phyloP scores from a whole-genome alignment of 2,329 filamentous ascomycete species.

The Fusarium sp. region DNA sequence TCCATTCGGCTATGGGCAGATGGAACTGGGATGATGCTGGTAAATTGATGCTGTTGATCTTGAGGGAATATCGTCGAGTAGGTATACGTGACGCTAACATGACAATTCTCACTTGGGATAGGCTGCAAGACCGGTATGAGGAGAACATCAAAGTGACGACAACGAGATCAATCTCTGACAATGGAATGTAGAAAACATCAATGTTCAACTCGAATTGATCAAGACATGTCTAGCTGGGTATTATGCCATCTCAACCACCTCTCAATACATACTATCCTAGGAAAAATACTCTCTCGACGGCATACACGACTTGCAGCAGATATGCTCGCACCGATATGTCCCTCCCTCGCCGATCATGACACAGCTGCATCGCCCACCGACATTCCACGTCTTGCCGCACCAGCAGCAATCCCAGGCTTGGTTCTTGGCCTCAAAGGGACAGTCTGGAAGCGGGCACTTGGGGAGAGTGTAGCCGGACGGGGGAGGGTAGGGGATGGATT shows the following conservation, averaged over 20 bases:
- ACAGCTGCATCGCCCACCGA: conserved; percentile 65
- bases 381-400: conserved; percentile 69
- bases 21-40: conserved; percentile 24
- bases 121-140: no score
- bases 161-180: not conserved
- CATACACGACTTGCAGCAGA: conserved; percentile 67
- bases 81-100: conserved; percentile 3
- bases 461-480: conserved; percentile 60
- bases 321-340: conserved; percentile 67
- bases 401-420: conserved; percentile 70
- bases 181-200: not conserved
- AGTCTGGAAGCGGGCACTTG: conserved; percentile 63
- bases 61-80: not conserved
- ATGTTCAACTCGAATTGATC: not conserved
- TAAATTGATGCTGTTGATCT: not conserved
- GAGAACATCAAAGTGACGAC: not conserved
- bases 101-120: not conserved
- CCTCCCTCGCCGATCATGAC: conserved; percentile 68
- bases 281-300: conserved; percentile 56
- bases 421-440: conserved; percentile 66
- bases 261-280: conserved; percentile 4
- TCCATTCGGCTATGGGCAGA: conserved; percentile 15
- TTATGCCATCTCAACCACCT: conserved; percentile 1
- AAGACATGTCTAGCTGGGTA: conserved; percentile 18
- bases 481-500: conserved; percentile 64